Base-by-base conservation (phyloP, 2,329 filamentous ascomycete species). In the Periconia digitata region DNA sequence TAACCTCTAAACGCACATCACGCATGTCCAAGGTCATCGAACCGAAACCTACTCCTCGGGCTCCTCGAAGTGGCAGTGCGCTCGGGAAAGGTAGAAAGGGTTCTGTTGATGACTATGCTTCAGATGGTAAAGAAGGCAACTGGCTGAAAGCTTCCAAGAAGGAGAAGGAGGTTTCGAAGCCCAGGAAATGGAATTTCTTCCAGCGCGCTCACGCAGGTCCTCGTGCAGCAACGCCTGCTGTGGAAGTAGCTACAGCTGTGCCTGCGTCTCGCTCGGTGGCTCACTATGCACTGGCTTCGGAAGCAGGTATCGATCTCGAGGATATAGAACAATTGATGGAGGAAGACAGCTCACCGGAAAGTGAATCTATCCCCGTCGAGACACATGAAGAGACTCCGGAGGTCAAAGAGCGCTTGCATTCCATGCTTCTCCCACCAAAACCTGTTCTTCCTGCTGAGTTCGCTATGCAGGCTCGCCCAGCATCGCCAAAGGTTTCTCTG, bases 101-200 rank as follows among this genome's bases (percentile, higher is more conserved):
- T 29, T 66, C 64, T n/a, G 43, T 51, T 8, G 50, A 43, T 29
- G 64, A 62, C 10, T 43, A 54, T 27, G 38, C 40, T 20, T 53
- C 54, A 17, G 66, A 72, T 21, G 60, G 61, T 16, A 70, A 66
- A 45, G 73, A 76, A 53, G 63, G 71, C 15, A 62, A 62, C 22
- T 72, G 71, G 71, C 51, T 74, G 35, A 69, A 66, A 27, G 57
- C 62, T 12, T 66, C 64, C 13, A 69, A 68, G 51, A 62, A 67
- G 47, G 43, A 50, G 5, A 57, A 69, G 49, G 56, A 63, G 38
- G 63, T 54, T 40, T 47, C 56, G 16, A 77, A 76, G 60, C 58
- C 70, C 18, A 69, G 70, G 51, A 76, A 75, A 65, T 84, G 80
- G 81, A 84, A 82, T 55, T 82, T 85, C 54, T 84, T 85, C 49